Percentiles rank a stretch among this genome's conserved stretches.
These are phyloP conservation scores for Nelumbo lutea DNA, from an alignment of 164 flowering plant species.

Conservation along the genomic window DNA sequence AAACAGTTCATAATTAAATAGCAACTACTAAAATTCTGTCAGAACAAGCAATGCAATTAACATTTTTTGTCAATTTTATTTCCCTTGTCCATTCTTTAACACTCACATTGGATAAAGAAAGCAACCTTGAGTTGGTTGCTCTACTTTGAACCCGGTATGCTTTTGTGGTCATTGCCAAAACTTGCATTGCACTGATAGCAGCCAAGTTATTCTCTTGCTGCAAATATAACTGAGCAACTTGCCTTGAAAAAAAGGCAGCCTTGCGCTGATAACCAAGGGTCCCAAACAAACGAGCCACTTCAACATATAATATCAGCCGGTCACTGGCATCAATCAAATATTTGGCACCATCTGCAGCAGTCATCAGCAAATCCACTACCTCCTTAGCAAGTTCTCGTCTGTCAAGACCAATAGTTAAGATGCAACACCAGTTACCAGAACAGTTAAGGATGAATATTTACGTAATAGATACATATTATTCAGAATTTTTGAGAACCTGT, in stretches of 20 bases:
- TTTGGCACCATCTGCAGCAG: constrained; percentile 98
- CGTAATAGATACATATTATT: not conserved
- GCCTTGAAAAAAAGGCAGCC: constrained; percentile 98
- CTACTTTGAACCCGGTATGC: constrained; percentile 95
- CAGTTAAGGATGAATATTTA: not conserved
- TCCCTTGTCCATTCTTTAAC: not conserved
- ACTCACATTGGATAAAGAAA: constrained; percentile 51
- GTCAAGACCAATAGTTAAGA: constrained; percentile 14
- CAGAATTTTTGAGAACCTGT: not conserved
- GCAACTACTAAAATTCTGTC: not conserved
- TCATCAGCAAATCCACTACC: constrained; percentile 80
- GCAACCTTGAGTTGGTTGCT: constrained; percentile 48
- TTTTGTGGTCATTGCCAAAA: constrained; percentile 87
- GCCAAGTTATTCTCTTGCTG: constrained; percentile 86
- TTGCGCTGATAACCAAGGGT: constrained; percentile 88
- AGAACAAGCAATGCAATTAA: not conserved
- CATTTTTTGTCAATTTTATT: too few species aligned
- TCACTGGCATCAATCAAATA: constrained; percentile 96
- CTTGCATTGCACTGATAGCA: constrained; percentile 98
- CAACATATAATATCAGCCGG: constrained; percentile 75
- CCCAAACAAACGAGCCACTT: constrained; percentile 95
- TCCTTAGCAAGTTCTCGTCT: constrained; percentile 88
- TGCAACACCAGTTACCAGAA: not conserved
- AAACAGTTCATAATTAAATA: not conserved
- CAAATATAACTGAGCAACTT: constrained; percentile 92